These are phyloP conservation scores for Kalanchoe fedtschenkoi DNA, from an alignment of 164 flowering plant genomes.

Conservation along the genomic window DNA sequence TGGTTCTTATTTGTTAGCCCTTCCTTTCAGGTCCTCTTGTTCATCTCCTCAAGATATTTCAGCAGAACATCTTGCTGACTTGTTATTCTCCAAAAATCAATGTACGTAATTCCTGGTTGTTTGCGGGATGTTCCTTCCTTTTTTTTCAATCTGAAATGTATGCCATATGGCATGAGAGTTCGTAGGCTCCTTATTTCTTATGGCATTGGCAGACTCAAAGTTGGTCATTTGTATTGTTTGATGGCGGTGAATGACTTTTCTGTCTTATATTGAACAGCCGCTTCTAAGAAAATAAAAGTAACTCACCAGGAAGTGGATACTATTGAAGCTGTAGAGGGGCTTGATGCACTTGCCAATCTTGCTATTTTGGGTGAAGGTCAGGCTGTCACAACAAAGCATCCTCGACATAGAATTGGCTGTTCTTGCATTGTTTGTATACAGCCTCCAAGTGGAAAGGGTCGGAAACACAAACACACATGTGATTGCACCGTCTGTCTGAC, in stretches of 20 bases:
- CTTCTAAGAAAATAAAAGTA: slow-evolving; percentile 34
- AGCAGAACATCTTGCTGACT: slow-evolving; percentile 34
- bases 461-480: slow-evolving; percentile 68
- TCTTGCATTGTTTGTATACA: slow-evolving; percentile 95
- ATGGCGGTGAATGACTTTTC: neutral
- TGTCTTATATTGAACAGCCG: slow-evolving; percentile 17
- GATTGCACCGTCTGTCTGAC: slow-evolving; percentile 67
- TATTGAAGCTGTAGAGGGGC: slow-evolving; percentile 51
- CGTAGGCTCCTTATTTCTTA: neutral
- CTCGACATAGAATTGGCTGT: slow-evolving; percentile 84
- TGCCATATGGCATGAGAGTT: neutral
- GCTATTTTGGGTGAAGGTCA: slow-evolving; percentile 58
- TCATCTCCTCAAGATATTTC: slow-evolving; percentile 50
- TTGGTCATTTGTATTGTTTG: neutral
- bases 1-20: slow-evolving; percentile 7
- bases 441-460: slow-evolving; percentile 88
- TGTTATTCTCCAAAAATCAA: slow-evolving; percentile 24
- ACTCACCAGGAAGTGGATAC: slow-evolving; percentile 27
- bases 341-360: slow-evolving; percentile 60
- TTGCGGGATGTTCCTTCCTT: neutral
- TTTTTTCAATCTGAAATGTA: no score
- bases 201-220: neutral
- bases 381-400: slow-evolving; percentile 66
- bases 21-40: slow-evolving; percentile 42
- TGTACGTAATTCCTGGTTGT: slow-evolving; percentile 21